Conservation (phyloP, 768 basidiomycete species). For the Butyriboletus loyo region DNA sequence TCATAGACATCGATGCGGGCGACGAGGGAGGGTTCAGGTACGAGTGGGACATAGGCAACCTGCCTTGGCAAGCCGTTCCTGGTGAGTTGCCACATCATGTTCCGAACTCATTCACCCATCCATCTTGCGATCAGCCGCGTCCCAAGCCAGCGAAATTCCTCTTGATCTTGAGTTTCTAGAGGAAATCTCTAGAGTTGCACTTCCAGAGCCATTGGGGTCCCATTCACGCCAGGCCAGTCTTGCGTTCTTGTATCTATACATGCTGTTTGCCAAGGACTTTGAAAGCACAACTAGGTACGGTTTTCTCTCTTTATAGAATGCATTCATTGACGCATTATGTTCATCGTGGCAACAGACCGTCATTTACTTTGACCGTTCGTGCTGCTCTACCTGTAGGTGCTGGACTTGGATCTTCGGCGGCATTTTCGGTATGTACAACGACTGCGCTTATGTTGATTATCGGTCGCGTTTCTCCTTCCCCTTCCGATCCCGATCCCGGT, state of each 20-base stretch:
- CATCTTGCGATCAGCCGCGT: constrained; percentile 5
- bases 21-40: constrained; percentile 50
- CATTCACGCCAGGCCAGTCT: constrained; percentile 50
- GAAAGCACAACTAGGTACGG: constrained; percentile 55
- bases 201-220: constrained; percentile 30
- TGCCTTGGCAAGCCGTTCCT: constrained; percentile 79
- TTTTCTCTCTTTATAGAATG: constrained; percentile 15
- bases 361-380: constrained; percentile 78
- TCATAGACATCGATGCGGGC: constrained; percentile 63
- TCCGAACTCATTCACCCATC: background rate
- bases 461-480: constrained; percentile 55
- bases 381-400: constrained; percentile 92
- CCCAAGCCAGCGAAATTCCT: constrained; percentile 25
- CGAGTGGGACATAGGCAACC: constrained; percentile 73
- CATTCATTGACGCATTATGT: constrained; percentile 12
- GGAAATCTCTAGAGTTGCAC: constrained; percentile 52
- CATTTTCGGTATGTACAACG: constrained; percentile 86
- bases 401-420: constrained; percentile 95
- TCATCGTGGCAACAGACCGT: constrained; percentile 46
- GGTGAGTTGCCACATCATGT: constrained; percentile 12
- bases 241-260: constrained; percentile 92
- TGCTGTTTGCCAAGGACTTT: constrained; percentile 53
- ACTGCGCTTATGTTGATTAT: constrained; percentile 77
- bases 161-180: constrained; percentile 75
- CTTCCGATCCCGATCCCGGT: constrained; percentile 13